Percentiles rank a stretch among this genome's conserved stretches.
Evolutionary conservation across 1,139 yeast genomes (phyloP).

Genomic region (Pichia sp.): DNA sequence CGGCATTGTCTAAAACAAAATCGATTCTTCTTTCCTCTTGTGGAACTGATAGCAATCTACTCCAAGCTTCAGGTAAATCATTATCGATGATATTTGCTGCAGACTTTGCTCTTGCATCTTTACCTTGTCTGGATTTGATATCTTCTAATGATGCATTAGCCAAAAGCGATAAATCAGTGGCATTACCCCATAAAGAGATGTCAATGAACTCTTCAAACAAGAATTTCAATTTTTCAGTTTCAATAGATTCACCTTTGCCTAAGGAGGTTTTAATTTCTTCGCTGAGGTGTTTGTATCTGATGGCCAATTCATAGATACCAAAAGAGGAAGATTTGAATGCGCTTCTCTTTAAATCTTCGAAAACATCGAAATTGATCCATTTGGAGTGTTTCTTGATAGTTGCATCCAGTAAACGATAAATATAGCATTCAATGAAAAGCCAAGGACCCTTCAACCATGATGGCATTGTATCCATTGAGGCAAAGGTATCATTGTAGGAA

Average conservation of each 20-base stretch:
- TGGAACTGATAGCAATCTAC: constrained; percentile 27
- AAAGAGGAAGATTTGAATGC: constrained; percentile 68
- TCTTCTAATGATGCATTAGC: constrained; percentile 84
- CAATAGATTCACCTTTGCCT: not conserved
- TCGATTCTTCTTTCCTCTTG: constrained; percentile 47
- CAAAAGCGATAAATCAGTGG: constrained; percentile 84
- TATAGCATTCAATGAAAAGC: constrained; percentile 79
- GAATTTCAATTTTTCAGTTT: constrained; percentile 30
- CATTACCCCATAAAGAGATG: constrained; percentile 95
- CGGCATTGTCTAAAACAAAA: constrained; percentile 87
- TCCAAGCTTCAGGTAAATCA: constrained; percentile 68
- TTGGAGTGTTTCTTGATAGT: constrained; percentile 31
- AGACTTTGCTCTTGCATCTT: constrained; percentile 73
- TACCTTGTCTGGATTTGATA: constrained; percentile 85
- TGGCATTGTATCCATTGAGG: constrained; percentile 25
- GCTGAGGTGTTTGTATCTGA: constrained; percentile 49
- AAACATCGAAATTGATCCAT: constrained; percentile 65
- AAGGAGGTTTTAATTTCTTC: constrained; percentile 25
- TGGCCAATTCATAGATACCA: constrained; percentile 79
- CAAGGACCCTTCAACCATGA: constrained; percentile 87
- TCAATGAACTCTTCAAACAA: constrained; percentile 74
- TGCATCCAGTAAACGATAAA: constrained; percentile 60
- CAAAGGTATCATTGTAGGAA: constrained; percentile 40
- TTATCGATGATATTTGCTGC: constrained; percentile 77
- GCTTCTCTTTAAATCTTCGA: constrained; percentile 56